phyloP scores from a whole-genome alignment of 257 asterid species.

The Nicotiana knightiana region DNA sequence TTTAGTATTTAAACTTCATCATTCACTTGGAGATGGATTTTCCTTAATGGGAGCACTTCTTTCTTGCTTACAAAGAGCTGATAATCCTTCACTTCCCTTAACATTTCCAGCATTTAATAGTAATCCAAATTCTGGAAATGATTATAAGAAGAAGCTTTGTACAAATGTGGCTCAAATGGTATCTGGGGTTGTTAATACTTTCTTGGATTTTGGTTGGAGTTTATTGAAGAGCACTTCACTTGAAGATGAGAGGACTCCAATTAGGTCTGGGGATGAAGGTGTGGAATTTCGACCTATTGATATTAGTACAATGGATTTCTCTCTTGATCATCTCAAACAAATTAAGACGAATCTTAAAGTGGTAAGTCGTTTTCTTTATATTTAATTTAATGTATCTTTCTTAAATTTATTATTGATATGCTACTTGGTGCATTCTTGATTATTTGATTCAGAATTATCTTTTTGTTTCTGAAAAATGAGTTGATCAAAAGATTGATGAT shows the following conservation, averaged over 20 bases:
- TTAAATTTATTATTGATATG: no score
- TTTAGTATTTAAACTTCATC: constrained; percentile 36
- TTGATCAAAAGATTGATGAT: not conserved
- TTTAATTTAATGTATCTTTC: not conserved
- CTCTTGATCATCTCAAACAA: constrained; percentile 25
- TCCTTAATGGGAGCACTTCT: constrained; percentile 42
- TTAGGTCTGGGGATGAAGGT: constrained; percentile 27
- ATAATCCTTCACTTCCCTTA: constrained; percentile 33
- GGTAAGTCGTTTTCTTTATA: not conserved
- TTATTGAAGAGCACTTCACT: constrained; percentile 34
- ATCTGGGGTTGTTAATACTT: constrained; percentile 17
- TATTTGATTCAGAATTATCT: not conserved
- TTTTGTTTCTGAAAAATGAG: not conserved
- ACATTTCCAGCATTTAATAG: constrained; percentile 23
- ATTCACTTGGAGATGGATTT: constrained; percentile 41
- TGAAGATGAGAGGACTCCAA: constrained; percentile 30
- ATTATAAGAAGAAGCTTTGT: not conserved
- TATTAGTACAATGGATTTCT: constrained; percentile 25
- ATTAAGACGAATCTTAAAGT: constrained; percentile 27
- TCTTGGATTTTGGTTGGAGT: constrained; percentile 27
- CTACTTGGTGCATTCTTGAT: no score
- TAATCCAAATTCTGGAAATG: not conserved
- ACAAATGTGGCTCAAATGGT: constrained; percentile 8
- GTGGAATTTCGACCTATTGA: constrained; percentile 30
- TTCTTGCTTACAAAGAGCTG: constrained; percentile 35